These are phyloP conservation scores for Chaetomiaceae sp. DNA, from an alignment of 2,329 filamentous ascomycete genomes.

Conservation along the genomic window DNA sequence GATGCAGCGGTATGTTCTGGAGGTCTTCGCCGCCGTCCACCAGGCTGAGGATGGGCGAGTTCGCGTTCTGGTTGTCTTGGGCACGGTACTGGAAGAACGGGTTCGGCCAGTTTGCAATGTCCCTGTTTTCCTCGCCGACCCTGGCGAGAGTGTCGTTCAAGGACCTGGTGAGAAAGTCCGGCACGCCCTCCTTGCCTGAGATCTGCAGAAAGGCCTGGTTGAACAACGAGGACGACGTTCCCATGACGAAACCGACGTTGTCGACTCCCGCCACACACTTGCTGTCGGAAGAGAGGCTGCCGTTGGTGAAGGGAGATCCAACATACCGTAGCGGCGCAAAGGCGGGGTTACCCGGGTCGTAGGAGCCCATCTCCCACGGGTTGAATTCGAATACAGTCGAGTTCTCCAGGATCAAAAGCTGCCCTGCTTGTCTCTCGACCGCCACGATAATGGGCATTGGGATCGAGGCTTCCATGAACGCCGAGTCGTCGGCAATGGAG, in stretches of 20 bases:
- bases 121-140: constrained; percentile 50
- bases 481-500: constrained; percentile 48
- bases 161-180: constrained; percentile 46
- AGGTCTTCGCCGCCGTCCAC: constrained; percentile 46
- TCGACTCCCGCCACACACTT: constrained; percentile 74
- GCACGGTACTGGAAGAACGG: constrained; percentile 53
- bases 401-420: constrained; percentile 44
- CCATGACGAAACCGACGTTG: constrained; percentile 80
- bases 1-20: constrained; percentile 49
- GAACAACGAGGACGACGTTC: constrained; percentile 79
- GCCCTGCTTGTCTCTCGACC: constrained; percentile 43
- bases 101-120: constrained; percentile 54
- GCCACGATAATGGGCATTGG: constrained; percentile 49
- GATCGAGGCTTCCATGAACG: constrained; percentile 39
- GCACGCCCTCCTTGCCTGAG: constrained; percentile 39
- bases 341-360: constrained; percentile 54
- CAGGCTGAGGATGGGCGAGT: constrained; percentile 37
- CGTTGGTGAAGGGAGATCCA: constrained; percentile 52
- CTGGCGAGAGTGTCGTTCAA: constrained; percentile 48
- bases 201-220: constrained; percentile 69
- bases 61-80: constrained; percentile 33
- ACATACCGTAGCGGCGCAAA: constrained; percentile 57
- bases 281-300: constrained; percentile 48
- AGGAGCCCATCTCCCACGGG: constrained; percentile 62
- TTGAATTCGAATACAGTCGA: constrained; percentile 61